Conservation (phyloP, 495 filamentous ascomycete species). For the Xylaria scruposa region DNA sequence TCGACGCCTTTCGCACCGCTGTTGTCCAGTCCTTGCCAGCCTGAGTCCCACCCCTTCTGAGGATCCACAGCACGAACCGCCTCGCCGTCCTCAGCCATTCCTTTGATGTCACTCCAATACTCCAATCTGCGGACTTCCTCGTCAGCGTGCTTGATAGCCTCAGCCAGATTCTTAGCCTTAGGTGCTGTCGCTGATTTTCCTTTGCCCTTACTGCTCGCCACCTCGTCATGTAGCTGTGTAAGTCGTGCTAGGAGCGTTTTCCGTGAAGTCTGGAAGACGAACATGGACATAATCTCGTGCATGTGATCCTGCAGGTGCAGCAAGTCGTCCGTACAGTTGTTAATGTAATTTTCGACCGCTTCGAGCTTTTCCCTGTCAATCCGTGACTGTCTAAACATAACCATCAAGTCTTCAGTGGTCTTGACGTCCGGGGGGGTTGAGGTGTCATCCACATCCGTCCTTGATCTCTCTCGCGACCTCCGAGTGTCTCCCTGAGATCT, state of each 20-base stretch:
- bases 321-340: conserved; percentile 80
- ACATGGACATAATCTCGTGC: conserved; percentile 80
- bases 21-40: conserved; percentile 52
- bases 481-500: conserved; percentile 36
- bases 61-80: conserved; percentile 53
- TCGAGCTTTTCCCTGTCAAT: conserved; percentile 93
- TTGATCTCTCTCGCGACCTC: conserved; percentile 49
- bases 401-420: conserved; percentile 42
- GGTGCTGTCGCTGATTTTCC: conserved; percentile 36
- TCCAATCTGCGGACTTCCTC: conserved; percentile 70
- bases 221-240: conserved; percentile 64
- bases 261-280: conserved; percentile 89
- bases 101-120: conserved; percentile 78
- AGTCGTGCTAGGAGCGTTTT: conserved; percentile 75
- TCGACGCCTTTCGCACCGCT: conserved; percentile 43
- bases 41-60: conserved; percentile 52
- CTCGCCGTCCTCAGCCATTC: conserved; percentile 61
- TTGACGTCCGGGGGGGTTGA: conserved; percentile 34
- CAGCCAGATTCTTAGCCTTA: conserved; percentile 60
- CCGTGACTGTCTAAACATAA: conserved; percentile 65
- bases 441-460: conserved; percentile 32
- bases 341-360: conserved; percentile 76
- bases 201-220: conserved; percentile 43
- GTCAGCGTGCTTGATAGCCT: conserved; percentile 67
- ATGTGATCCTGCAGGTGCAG: conserved; percentile 79